phyloP scores from a whole-genome alignment of 1,139 yeast species.

The Saccharomycopsis crataegensis region DNA sequence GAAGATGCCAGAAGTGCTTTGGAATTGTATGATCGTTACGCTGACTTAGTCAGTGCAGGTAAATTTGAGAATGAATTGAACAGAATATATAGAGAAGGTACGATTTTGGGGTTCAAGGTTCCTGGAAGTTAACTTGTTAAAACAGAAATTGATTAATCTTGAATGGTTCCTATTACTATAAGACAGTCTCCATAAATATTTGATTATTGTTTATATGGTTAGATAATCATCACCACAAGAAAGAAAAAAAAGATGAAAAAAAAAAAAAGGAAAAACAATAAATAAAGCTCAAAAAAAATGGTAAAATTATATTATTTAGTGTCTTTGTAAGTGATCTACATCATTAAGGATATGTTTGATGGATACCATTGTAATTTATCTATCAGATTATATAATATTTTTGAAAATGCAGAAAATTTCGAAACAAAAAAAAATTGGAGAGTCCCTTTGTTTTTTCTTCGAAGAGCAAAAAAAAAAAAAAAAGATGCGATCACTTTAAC shows the following conservation, averaged over 20 bases:
- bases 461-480: too few species aligned
- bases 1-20: conserved; percentile 93
- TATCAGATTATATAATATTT: too few species aligned
- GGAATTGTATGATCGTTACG: conserved; percentile 63
- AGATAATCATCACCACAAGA: not conserved
- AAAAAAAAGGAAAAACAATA: too few species aligned
- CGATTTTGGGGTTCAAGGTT: conserved; percentile 48
- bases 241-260: not conserved
- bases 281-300: too few species aligned
- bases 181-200: not conserved
- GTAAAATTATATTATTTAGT: too few species aligned
- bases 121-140: conserved; percentile 29
- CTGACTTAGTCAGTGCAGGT: conserved; percentile 50
- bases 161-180: not conserved
- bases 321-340: too few species aligned
- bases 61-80: conserved; percentile 55
- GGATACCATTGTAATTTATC: too few species aligned
- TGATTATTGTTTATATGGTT: not conserved
- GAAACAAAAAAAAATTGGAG: too few species aligned
- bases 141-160: not conserved
- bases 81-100: conserved; percentile 72
- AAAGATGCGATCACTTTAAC: too few species aligned
- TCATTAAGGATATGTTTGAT: too few species aligned
- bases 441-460: too few species aligned
- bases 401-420: too few species aligned